Conservation (phyloP, 2,329 filamentous ascomycete genomes). For the Chaetomiaceae sp. region DNA sequence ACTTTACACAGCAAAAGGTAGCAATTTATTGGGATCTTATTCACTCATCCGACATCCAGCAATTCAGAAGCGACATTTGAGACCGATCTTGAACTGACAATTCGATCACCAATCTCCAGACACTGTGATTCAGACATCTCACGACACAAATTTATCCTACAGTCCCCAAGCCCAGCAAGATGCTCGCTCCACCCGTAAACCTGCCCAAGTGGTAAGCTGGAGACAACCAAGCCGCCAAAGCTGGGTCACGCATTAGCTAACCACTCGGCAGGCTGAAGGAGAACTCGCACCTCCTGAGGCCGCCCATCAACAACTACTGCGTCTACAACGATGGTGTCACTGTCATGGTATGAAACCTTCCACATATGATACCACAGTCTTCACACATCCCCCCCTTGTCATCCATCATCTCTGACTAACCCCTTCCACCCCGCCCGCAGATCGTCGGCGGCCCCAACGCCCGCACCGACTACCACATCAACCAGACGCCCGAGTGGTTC, state of each 20-base stretch:
- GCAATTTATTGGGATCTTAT: too few relatives aligned
- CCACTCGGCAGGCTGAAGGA: slow-evolving; percentile 65
- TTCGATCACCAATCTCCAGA: too few relatives aligned
- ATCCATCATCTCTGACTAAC: neutral
- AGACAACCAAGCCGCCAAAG: neutral
- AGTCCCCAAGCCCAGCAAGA: slow-evolving; percentile 25
- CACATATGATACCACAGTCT: too few relatives aligned
- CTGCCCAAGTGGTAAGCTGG: slow-evolving; percentile 49
- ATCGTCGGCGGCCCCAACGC: slow-evolving; percentile 89
- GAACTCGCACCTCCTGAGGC: slow-evolving; percentile 87
- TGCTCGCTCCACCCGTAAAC: slow-evolving; percentile 50
- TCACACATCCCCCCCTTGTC: slow-evolving; percentile 4
- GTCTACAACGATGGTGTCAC: slow-evolving; percentile 82
- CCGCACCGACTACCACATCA: slow-evolving; percentile 97
- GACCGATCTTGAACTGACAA: too few relatives aligned
- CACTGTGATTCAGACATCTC: neutral
- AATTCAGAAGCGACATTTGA: too few relatives aligned
- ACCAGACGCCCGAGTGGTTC: slow-evolving; percentile 94
- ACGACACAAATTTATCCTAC: neutral
- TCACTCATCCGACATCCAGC: neutral
- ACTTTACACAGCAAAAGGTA: too few relatives aligned
- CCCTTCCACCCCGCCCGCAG: slow-evolving; percentile 12
- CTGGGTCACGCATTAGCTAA: neutral
- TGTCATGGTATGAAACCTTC: slow-evolving; percentile 66
- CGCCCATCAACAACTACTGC: slow-evolving; percentile 96